Base-by-base conservation (phyloP, 805 yeast species). In the Candida tibetensis region DNA sequence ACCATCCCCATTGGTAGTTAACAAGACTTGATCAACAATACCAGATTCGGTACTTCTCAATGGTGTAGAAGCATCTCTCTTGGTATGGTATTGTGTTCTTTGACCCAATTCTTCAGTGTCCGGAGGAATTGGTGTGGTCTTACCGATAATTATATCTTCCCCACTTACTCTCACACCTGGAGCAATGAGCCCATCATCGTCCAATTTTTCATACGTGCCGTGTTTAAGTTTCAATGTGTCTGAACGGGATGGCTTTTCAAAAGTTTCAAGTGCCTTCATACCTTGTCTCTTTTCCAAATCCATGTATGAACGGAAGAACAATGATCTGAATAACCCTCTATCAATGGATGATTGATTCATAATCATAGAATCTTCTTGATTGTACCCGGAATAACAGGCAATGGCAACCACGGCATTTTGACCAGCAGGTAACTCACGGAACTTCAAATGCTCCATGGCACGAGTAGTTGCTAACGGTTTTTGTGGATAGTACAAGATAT, bases 361-460 rank as follows among this genome's bases (percentile, higher is more conserved):
- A 71, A 93, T 93, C 93, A 93, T 88, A 29, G 99, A 93, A 84
- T 93, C 99, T 84, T 93, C 99, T 75, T 93, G 99, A 66, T 93
- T 93, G 68, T 93, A 93, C 58, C 99, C 99, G 29, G 96, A 86
- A 68, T 93, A 93, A 77, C 99, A 93, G 30, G 95, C 79, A 74
- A 93, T 93, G 19, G 99, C 99, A 32, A 93, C 99, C 65, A 93
- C 81, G 18, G 99, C 99, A 60, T 93, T 93, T 71, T 93, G 99
- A 42, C 99, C 99, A 43, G 99, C 99, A 27, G 99, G 99, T 47
- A 93, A 74, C 66, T 93, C 99, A 72, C 99, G 79, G 72, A 93
- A 93, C 69, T 93, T 91, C 70, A 93, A 74, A 60, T 83, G 86
- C 66, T 93, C 99, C 99, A 93, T 93, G 1, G 98, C 81, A 66